A percentile compares a stretch with the other conserved stretches of the same genome.
phyloP scores from a whole-genome alignment of 192 early-diverging fungal genomes.

The Funneliformis geosporum region DNA sequence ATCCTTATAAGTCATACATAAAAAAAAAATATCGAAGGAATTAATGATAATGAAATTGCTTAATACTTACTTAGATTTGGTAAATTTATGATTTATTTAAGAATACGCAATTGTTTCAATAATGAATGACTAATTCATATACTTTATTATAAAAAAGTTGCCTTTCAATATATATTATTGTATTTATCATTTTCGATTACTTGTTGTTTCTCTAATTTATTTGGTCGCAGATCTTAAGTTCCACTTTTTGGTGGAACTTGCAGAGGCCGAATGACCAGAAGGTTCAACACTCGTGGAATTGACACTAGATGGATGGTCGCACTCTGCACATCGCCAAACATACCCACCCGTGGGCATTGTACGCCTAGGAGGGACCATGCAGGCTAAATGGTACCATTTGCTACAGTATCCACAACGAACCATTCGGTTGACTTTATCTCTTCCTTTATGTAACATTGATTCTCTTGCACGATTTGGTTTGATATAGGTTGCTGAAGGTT shows the following conservation, averaged over 20 bases:
- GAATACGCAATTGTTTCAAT: no score
- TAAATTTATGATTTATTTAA: no score
- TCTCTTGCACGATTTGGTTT: constrained; percentile 3
- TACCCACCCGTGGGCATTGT: constrained; percentile 28
- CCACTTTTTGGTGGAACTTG: neutral
- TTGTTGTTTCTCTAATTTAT: neutral
- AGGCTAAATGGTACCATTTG: constrained; percentile 29
- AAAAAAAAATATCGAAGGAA: no score
- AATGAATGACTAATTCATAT: no score
- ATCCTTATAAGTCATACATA: no score
- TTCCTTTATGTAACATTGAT: constrained; percentile 11
- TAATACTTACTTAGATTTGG: no score
- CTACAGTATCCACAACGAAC: constrained; percentile 20
- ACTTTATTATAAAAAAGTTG: no score
- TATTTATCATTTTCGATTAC: no score
- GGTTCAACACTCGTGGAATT: neutral
- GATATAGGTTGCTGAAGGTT: constrained; percentile 8
- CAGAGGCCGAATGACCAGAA: neutral
- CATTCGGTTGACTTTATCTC: constrained; percentile 33
- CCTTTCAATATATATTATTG: no score
- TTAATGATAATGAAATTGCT: no score
- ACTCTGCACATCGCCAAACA: constrained; percentile 31
- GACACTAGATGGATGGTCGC: constrained; percentile 14
- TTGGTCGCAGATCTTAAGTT: neutral
- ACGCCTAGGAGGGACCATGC: constrained; percentile 25